Base-by-base conservation (phyloP, 768 basidiomycete genomes). In the Boletus rex-veris region DNA sequence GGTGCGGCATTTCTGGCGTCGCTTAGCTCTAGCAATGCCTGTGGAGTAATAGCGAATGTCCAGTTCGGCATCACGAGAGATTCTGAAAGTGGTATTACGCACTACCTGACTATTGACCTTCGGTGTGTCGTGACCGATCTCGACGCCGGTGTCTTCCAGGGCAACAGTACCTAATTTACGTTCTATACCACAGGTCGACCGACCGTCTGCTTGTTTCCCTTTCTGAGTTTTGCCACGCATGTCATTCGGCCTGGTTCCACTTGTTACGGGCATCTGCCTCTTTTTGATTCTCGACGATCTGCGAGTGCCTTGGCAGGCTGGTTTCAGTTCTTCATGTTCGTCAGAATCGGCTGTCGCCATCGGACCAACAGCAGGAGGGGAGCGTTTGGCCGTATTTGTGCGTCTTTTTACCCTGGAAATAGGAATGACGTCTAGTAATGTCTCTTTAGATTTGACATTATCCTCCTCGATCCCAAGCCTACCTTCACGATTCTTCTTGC, bases 321-420 rank as follows among this genome's bases (percentile, higher is more conserved):
- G 21, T 26, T 42, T 49, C 16, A 26, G 15, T n/a, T 59, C 59
- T 24, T 72, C 70, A 43, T 70, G 63, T 44, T 69, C 68, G 43
- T 75, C 73, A 37, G 68, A 70, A 51, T 75, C 66, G 35, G 71
- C 50, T 18, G 33, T 40, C 6, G 28, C 40, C 6, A 50, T 53
- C 2, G 47, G 45, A 48, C 37, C 48, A 16, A 52, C 50, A 4
- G 37, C 39, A 18, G 73, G 66, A 28, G 75, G 72, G 7, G 74
- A 68, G 24, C 60, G 58, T 35, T 71, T 70, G 16, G 60, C 66
- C 58, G 71, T 73, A 57, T 67, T 72, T 3, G 64, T 64, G 53
- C 67, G 70, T 54, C 67, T 73, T 51, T 69, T 76, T 4, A 60
- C 56, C 28, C 55, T 50, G 24, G 53, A 46, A 18, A 28, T 45